Base-by-base conservation (phyloP, 2,329 filamentous ascomycete genomes). In the Aureobasidium melanogenum region DNA sequence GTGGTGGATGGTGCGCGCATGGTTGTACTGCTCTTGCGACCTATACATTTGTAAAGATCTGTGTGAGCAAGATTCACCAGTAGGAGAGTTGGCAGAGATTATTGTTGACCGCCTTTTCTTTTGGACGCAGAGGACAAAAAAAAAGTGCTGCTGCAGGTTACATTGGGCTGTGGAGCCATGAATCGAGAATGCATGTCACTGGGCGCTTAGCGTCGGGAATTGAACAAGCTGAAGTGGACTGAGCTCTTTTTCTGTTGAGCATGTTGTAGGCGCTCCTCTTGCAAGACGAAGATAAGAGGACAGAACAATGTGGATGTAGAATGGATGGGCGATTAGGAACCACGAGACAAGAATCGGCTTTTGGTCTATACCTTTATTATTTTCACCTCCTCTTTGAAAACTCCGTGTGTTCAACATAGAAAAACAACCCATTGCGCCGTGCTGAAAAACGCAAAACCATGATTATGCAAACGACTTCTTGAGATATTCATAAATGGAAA, bases 401-500 rank as follows among this genome's bases (percentile, higher is more conserved):
- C 9, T 24, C 34, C 10, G 17, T 24, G 22, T 24, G 8, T 8
- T 14, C 34, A 22, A n/a, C 38, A 24, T 30, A 15, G 32, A 52
- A 54, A 28, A 12, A 52, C 48, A 52, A n/a, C n/a, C 32, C 32
- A n/a, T 26, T 52, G 9, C 48, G 34, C 48, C 34, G 30, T 39
- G 19, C 32, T 52, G 34, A 12, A 52, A 55, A 36, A 12, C 2
- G 51, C 19, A 52, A 7, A 38, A 14, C 22, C 9, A 28, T 30
- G 8, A 39, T 67, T 60, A 79, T 64, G 71, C 73, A 69, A 94
- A 81, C 67, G 84, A 78, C 65, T 80, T 81, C 77, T 91, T 91
- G 73, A 99, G 74, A 15, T 86, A 88, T 75, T 97, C 94, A 72
- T 92, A 97, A 64, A 97, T 86, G 64, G 94, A 92, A 70, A 99